phyloP scores from a whole-genome alignment of 2,329 filamentous ascomycete genomes.

The Nemania sp. region DNA sequence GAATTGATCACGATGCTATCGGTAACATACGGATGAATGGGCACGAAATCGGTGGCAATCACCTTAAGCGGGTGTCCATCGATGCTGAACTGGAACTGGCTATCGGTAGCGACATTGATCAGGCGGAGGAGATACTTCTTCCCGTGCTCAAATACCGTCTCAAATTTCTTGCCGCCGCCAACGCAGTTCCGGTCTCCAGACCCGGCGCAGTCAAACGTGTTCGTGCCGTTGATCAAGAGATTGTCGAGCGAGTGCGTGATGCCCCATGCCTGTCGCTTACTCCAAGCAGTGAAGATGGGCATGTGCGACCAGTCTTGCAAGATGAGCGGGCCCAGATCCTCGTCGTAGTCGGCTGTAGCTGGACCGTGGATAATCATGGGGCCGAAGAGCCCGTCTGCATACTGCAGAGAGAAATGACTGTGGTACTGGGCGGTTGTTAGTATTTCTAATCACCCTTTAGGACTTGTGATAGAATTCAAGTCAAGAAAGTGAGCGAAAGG shows the following conservation, averaged over 20 bases:
- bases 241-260: too few relatives aligned
- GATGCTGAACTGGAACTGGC: constrained; percentile 36
- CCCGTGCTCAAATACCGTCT: too few relatives aligned
- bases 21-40: constrained; percentile 52
- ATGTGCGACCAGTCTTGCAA: constrained; percentile 1
- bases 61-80: constrained; percentile 52
- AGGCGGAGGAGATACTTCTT: too few relatives aligned
- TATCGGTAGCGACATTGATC: too few relatives aligned
- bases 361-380: constrained; percentile 40
- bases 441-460: too few relatives aligned
- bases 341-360: constrained; percentile 16
- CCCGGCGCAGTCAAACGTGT: constrained; percentile 10
- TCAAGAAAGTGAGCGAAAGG: too few relatives aligned
- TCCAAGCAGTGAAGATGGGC: too few relatives aligned
- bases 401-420: neutral
- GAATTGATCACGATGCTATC: constrained; percentile 13
- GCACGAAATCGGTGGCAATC: constrained; percentile 52
- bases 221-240: constrained; percentile 30
- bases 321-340: constrained; percentile 26
- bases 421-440: too few relatives aligned
- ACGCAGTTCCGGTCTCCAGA: too few relatives aligned
- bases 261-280: too few relatives aligned
- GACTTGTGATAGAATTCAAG: too few relatives aligned
- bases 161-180: too few relatives aligned
- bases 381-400: constrained; percentile 34